Percentiles rank a stretch among this genome's conserved stretches.
phyloP scores from a whole-genome alignment of 192 early-diverging fungal species.

The Funneliformis mosseae region DNA sequence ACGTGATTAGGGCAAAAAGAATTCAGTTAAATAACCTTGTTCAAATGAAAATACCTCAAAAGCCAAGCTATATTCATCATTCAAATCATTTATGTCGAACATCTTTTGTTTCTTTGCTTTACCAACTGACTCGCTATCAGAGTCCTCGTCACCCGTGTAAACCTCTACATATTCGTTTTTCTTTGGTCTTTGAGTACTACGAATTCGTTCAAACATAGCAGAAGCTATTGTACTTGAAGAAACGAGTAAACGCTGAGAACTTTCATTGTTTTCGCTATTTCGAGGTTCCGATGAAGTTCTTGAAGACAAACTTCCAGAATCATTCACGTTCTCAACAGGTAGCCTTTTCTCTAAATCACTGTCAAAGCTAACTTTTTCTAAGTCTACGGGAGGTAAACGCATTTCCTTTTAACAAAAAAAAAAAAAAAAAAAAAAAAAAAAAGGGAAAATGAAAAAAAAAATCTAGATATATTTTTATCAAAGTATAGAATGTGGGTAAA shows the following conservation, averaged over 20 bases:
- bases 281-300: background rate
- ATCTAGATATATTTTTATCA: too few species aligned
- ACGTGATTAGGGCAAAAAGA: too few species aligned
- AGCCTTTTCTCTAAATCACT: background rate
- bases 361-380: background rate
- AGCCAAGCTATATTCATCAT: constrained; percentile 18
- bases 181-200: background rate
- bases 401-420: background rate
- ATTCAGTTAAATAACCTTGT: background rate
- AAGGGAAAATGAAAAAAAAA: too few species aligned
- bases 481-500: too few species aligned
- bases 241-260: background rate
- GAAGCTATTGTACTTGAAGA: background rate
- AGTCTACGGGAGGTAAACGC: background rate
- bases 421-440: too few species aligned
- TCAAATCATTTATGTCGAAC: background rate
- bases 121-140: background rate
- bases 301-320: background rate
- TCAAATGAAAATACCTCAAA: constrained; percentile 5
- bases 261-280: background rate
- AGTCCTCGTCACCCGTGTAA: background rate
- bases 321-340: background rate
- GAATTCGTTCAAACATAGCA: background rate
- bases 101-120: background rate
- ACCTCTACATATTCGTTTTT: constrained; percentile 18